Evolutionary conservation across 2,329 filamentous ascomycete species (phyloP).

Genomic region (Botryotinia globosa): DNA sequence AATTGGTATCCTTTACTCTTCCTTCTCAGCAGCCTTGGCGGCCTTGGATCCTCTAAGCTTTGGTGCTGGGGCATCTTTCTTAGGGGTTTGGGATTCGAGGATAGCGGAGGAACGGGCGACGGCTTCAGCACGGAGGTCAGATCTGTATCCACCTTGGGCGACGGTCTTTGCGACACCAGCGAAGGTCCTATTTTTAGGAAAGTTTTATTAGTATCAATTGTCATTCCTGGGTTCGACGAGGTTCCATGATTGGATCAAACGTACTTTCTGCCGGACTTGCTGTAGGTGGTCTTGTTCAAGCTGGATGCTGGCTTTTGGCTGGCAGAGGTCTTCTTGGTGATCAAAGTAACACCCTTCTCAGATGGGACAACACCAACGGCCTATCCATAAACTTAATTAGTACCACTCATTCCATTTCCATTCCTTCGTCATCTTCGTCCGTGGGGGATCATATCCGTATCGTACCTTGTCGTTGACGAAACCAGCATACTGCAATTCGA

Average conservation of each 20-base stretch:
- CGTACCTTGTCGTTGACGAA: slow-evolving; percentile 91
- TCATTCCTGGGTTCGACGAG: neutral
- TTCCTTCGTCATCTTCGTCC: neutral
- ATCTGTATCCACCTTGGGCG: slow-evolving; percentile 82
- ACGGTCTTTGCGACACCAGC: slow-evolving; percentile 78
- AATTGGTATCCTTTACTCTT: slow-evolving; percentile 38
- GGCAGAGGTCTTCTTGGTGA: slow-evolving; percentile 78
- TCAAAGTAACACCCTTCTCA: slow-evolving; percentile 75
- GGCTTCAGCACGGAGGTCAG: slow-evolving; percentile 72
- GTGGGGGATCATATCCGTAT: neutral
- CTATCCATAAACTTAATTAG: slow-evolving; percentile 40
- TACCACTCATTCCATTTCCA: slow-evolving; percentile 1
- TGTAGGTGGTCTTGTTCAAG: slow-evolving; percentile 65
- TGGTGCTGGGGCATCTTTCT: slow-evolving; percentile 69
- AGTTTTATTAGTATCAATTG: neutral
- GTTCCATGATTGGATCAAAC: slow-evolving; percentile 38
- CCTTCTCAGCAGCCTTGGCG: slow-evolving; percentile 61
- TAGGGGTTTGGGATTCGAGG: slow-evolving; percentile 72
- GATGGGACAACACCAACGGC: slow-evolving; percentile 75
- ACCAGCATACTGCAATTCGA: slow-evolving; percentile 70
- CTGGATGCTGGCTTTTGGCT: slow-evolving; percentile 69
- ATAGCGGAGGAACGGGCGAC: slow-evolving; percentile 85
- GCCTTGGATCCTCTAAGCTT: slow-evolving; percentile 82
- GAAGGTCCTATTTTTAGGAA: slow-evolving; percentile 65
- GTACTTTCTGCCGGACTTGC: slow-evolving; percentile 77